phyloP scores from a whole-genome alignment of 2,329 filamentous ascomycete species.

The Xylaria sp. region DNA sequence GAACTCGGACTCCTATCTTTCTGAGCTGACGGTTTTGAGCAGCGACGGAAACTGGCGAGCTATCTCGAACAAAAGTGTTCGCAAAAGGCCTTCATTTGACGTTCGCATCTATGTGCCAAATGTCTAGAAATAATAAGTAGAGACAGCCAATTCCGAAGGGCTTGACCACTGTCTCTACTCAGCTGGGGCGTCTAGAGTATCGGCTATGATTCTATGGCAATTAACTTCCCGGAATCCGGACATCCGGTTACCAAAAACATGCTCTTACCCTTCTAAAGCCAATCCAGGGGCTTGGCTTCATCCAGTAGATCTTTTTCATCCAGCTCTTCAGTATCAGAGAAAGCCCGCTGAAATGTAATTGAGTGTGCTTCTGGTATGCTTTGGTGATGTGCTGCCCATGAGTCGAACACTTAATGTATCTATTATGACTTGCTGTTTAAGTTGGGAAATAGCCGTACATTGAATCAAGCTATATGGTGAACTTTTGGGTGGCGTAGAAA shows the following conservation, averaged over 20 bases:
- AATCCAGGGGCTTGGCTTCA: conserved; percentile 20
- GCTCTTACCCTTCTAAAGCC: conserved; percentile 34
- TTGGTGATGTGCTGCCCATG: conserved; percentile 18
- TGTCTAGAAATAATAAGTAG: conserved; percentile 45
- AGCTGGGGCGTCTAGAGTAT: conserved; percentile 22
- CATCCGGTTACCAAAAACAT: conserved; percentile 34
- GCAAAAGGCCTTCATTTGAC: conserved; percentile 43
- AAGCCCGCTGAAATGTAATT: conserved; percentile 28
- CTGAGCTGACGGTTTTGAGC: conserved; percentile 15
- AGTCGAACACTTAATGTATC: conserved; percentile 22
- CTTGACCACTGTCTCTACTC: conserved; percentile 40
- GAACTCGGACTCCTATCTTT: conserved; percentile 22
- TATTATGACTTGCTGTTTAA: conserved; percentile 28
- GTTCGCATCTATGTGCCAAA: conserved; percentile 41
- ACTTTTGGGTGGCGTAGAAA: too few relatives aligned
- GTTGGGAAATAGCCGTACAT: too few relatives aligned
- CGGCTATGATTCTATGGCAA: conserved; percentile 32
- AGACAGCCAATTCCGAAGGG: conserved; percentile 29
- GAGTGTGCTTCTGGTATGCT: conserved; percentile 26
- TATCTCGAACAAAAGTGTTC: conserved; percentile 27
- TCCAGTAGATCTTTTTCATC: neutral
- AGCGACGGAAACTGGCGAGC: conserved; percentile 25
- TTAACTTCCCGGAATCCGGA: conserved; percentile 35
- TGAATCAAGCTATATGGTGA: too few relatives aligned
- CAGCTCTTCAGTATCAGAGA: conserved; percentile 16